A percentile compares a stretch with the other conserved stretches of the same genome.
These are phyloP conservation scores for Zygoascus flipseniorum DNA, from an alignment of 805 yeast species.

Conservation along the genomic window DNA sequence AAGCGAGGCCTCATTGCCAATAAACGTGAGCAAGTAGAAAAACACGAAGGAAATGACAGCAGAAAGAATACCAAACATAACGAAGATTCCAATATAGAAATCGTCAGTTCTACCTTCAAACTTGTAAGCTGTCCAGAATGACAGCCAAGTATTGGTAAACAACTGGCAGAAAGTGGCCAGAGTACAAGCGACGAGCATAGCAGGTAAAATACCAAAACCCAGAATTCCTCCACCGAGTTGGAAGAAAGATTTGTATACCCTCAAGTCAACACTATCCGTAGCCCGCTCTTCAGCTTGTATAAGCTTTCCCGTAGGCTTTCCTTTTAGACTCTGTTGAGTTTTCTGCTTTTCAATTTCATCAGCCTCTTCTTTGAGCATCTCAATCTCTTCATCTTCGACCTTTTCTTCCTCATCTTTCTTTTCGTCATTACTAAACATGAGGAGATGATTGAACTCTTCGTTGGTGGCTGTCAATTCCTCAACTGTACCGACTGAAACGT, in stretches of 20 bases:
- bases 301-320: conserved; percentile 15
- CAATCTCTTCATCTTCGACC: conserved; percentile 11
- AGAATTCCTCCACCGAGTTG: conserved; percentile 41
- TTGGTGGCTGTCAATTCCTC: conserved; percentile 42
- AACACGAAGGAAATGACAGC: conserved; percentile 40
- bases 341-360: conserved; percentile 9
- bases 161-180: conserved; percentile 43
- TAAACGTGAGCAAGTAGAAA: conserved; percentile 30
- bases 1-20: conserved; percentile 46
- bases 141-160: conserved; percentile 58
- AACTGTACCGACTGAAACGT: conserved; percentile 51
- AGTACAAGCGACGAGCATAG: conserved; percentile 36
- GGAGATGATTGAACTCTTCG: conserved; percentile 38
- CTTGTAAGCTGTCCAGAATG: conserved; percentile 65
- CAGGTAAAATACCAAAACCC: conserved; percentile 24
- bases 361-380: conserved; percentile 17
- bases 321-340: background rate
- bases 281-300: conserved; percentile 27
- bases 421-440: conserved; percentile 15
- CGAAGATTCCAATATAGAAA: conserved; percentile 62
- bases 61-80: conserved; percentile 45
- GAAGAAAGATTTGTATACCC: conserved; percentile 45
- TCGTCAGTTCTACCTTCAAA: conserved; percentile 41
- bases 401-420: conserved; percentile 9
- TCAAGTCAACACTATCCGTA: conserved; percentile 23